Evolutionary conservation across 163 green algal genomes (phyloP).

Genomic region (Scenedesmus sp.): DNA sequence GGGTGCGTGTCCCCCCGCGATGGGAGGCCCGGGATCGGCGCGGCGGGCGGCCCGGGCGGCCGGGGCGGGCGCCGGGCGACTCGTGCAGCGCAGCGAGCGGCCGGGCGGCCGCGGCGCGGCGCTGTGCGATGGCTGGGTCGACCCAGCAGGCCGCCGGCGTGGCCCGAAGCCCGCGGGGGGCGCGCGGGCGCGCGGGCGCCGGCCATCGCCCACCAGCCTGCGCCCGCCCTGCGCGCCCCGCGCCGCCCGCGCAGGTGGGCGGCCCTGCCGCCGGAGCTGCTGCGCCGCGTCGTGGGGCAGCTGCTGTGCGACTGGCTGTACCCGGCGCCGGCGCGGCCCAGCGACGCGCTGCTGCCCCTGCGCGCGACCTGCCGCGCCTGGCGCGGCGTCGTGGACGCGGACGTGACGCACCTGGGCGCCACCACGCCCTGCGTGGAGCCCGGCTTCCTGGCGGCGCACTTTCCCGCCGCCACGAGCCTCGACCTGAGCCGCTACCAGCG

Average conservation of each 20-base stretch:
- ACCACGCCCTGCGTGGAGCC: constrained; percentile 13
- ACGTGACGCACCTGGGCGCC: constrained; percentile 10
- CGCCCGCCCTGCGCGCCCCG: background rate
- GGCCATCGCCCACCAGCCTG: background rate
- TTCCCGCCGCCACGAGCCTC: constrained; percentile 8
- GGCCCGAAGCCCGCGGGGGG: background rate
- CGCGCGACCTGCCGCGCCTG: constrained; percentile 25
- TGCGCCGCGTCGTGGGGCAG: constrained; percentile 25
- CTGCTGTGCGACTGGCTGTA: constrained; percentile 28
- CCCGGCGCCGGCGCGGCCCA: background rate
- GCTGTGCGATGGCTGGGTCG: too few species aligned
- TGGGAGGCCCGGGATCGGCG: too few species aligned
- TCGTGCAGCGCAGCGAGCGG: too few species aligned
- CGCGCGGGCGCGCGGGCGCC: background rate
- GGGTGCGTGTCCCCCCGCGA: too few species aligned
- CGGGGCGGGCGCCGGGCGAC: too few species aligned
- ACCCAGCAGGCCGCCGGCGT: too few species aligned
- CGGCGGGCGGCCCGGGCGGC: too few species aligned
- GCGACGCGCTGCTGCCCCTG: constrained; percentile 9
- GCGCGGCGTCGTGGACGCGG: constrained; percentile 33
- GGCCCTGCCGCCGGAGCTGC: constrained; percentile 35
- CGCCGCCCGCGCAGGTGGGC: constrained; percentile 26
- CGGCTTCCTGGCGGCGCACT: constrained; percentile 10
- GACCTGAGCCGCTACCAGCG: constrained; percentile 40
- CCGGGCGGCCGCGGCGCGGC: too few species aligned